Conservation (phyloP, 345 rosid species). For the Salix arbutifolia region DNA sequence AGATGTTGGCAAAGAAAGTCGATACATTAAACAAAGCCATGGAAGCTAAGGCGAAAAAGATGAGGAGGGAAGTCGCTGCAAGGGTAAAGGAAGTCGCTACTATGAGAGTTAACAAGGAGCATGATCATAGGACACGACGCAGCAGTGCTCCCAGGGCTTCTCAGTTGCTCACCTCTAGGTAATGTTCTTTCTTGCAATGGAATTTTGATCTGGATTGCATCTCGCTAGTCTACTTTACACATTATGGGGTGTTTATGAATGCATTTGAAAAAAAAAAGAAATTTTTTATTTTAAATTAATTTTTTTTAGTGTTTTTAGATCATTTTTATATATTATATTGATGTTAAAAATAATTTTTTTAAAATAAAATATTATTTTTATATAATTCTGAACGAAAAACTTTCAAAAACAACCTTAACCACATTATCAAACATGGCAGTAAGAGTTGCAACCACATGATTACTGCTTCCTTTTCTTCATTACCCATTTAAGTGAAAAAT, state of each 20-base stretch:
- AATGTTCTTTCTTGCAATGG: not conserved
- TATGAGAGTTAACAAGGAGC: constrained; percentile 87
- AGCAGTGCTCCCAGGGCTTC: constrained; percentile 34
- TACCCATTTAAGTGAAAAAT: not conserved
- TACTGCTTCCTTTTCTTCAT: not conserved
- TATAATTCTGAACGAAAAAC: too few species aligned
- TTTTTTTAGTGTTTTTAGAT: too few species aligned
- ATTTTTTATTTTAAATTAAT: too few species aligned
- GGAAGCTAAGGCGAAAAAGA: constrained; percentile 98
- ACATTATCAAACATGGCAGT: fast-evolving
- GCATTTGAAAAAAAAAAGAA: too few species aligned
- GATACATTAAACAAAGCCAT: constrained; percentile 95
- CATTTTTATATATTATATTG: too few species aligned
- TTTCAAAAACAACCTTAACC: too few species aligned
- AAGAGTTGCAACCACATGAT: not conserved
- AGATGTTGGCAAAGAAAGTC: constrained; percentile 96
- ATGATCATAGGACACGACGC: constrained; percentile 56
- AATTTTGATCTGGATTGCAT: not conserved
- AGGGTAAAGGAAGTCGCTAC: constrained; percentile 99
- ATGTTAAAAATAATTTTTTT: too few species aligned
- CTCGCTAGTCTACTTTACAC: not conserved
- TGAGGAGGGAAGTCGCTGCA: constrained; percentile 95
- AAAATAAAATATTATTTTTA: too few species aligned
- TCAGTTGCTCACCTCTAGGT: constrained; percentile 36
- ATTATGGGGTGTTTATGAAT: too few species aligned